A percentile compares a stretch with the other conserved stretches of the same genome.
Evolutionary conservation across 805 yeast genomes (phyloP).

Genomic region (Kodamaea nitidulidarum): DNA sequence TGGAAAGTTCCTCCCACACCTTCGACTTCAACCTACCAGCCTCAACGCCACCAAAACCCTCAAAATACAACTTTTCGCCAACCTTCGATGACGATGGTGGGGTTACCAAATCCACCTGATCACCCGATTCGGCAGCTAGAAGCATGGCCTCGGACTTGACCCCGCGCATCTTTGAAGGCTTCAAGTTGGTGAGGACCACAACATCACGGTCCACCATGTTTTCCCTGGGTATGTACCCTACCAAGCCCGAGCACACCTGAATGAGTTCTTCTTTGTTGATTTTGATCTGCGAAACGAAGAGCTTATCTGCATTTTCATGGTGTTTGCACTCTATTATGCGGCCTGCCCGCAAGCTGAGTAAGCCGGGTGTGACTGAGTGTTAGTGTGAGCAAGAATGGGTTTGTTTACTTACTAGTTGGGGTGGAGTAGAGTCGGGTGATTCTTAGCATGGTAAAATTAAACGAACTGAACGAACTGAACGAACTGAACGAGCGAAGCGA

Average conservation of each 20-base stretch:
- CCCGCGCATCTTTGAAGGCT: slow-evolving; percentile 62
- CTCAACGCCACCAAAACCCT: slow-evolving; percentile 15
- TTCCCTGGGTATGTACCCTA: slow-evolving; percentile 37
- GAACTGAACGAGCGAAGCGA: too few species aligned
- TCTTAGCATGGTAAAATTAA: too few species aligned
- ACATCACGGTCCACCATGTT: slow-evolving; percentile 40
- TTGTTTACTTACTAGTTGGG: neutral
- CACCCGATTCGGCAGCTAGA: slow-evolving; percentile 46
- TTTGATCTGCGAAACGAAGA: slow-evolving; percentile 53
- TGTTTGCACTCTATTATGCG: slow-evolving; percentile 38
- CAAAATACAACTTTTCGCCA: slow-evolving; percentile 42
- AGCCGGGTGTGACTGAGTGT: slow-evolving; percentile 16
- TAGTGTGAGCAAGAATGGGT: slow-evolving; percentile 1
- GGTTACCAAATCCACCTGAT: slow-evolving; percentile 41
- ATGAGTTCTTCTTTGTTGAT: slow-evolving; percentile 17
- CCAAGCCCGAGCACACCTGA: slow-evolving; percentile 61
- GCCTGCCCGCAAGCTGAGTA: slow-evolving; percentile 42
- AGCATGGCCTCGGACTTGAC: slow-evolving; percentile 61
- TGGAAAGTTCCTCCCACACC: slow-evolving; percentile 32
- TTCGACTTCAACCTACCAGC: slow-evolving; percentile 29
- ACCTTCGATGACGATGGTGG: slow-evolving; percentile 36
- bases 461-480: too few species aligned
- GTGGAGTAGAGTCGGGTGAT: neutral
- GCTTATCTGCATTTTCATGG: slow-evolving; percentile 57
- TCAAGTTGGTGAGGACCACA: slow-evolving; percentile 54